These are phyloP conservation scores for Fomitopsis pulvina DNA, from an alignment of 768 basidiomycete genomes.

Conservation along the genomic window DNA sequence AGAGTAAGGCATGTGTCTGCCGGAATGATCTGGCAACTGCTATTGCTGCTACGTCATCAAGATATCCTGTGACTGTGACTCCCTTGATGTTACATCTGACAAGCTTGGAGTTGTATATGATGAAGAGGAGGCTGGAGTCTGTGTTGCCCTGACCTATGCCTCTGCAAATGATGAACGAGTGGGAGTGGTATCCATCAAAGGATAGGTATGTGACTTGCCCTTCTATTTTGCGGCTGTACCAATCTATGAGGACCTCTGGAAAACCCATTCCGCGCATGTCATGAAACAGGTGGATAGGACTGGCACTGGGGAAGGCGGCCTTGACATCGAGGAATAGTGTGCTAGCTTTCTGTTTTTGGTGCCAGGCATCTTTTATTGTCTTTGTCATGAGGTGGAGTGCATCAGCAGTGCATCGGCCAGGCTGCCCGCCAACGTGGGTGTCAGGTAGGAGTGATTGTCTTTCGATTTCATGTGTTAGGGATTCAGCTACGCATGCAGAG, in stretches of 20 bases:
- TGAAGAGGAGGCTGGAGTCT: conserved; percentile 22
- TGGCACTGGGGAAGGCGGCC: conserved; percentile 21
- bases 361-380: conserved; percentile 18
- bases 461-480: conserved; percentile 5
- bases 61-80: too few species aligned
- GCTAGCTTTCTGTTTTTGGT: conserved; percentile 19
- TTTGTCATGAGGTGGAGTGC: conserved; percentile 16
- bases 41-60: conserved; percentile 29
- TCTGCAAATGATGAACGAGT: conserved; percentile 12
- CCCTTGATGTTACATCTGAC: too few species aligned
- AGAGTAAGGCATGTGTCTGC: too few species aligned
- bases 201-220: conserved; percentile 13
- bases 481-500: conserved; percentile 15
- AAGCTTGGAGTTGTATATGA: too few species aligned
- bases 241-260: conserved; percentile 12
- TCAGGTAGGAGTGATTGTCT: conserved; percentile 5
- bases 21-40: too few species aligned
- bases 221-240: conserved; percentile 9
- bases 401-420: conserved; percentile 18
- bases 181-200: conserved; percentile 21
- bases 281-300: conserved; percentile 7
- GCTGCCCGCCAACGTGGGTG: conserved; percentile 20
- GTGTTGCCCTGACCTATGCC: conserved; percentile 29
- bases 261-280: conserved; percentile 8
- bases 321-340: conserved; percentile 27